Base-by-base conservation (phyloP, 148 eudicot genomes). In the Diospyros lotus region DNA sequence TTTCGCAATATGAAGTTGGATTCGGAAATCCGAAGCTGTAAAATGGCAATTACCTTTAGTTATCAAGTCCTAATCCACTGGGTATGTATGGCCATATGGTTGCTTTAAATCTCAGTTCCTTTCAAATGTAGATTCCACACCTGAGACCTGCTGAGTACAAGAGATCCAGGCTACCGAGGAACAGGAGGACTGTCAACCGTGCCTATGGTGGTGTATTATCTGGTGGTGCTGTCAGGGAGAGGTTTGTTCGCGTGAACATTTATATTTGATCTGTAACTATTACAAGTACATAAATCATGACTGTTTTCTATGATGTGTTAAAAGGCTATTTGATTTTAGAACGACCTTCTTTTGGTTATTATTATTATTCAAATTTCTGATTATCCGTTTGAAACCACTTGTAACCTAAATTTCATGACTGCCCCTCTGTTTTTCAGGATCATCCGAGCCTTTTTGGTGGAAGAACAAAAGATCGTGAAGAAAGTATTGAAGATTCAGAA, bases 401-500 rank as follows among this genome's bases (percentile, higher is more conserved):
- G 8, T 13, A 52, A 11, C 48, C 40, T 41, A 67, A 68, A 4
- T 46, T 18, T 59, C 48, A n/a, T 41, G 5, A 45, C 40, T 61
- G 46, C 39, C 54, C 1, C 69, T 73, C 13, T 8, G 18, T 52
- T 72, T 61, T 44, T 43, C 48, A 87, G 89, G 85, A 82, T 87
- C 69, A 81, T 87, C 44, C 77, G 89, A 70, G 89, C 89, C 13
- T 87, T 87, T 77, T 72, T 87, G 82, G 83, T 87, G 56, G 87
- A 87, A 79, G 90, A 87, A 71, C 87, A 87, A 64, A 87, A 87
- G 86, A 87, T 87, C 66, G 87, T 87, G 79, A 87, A 87, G 87
- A 87, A 87, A 86, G 90, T 84, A 66, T 68, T 87, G 87, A 87
- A 87, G 90, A 84, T 87, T 71, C 87, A 84, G 76, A 87, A 87